phyloP scores from a whole-genome alignment of 805 yeast genomes.

The Jamesozyma lodderae region DNA sequence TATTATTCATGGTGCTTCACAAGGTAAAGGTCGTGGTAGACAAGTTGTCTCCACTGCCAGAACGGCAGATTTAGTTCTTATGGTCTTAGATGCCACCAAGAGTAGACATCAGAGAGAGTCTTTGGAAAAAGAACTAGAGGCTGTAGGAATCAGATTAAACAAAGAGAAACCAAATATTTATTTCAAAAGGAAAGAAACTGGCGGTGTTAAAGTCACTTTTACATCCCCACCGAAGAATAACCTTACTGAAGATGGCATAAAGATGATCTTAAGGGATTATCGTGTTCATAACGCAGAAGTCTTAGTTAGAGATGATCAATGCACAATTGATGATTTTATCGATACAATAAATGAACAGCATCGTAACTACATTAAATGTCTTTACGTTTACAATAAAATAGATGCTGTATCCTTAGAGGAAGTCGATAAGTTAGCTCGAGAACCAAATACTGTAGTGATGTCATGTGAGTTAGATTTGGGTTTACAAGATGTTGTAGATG shows the following conservation, averaged over 20 bases:
- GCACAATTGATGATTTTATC: constrained; percentile 86
- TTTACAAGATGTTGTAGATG: constrained; percentile 77
- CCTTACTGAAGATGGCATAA: constrained; percentile 71
- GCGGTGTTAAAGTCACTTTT: constrained; percentile 81
- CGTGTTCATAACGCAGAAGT: constrained; percentile 92
- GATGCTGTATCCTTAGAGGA: constrained; percentile 95
- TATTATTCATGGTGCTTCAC: constrained; percentile 91
- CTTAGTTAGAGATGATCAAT: constrained; percentile 76
- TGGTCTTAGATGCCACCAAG: constrained; percentile 94
- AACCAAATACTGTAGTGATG: constrained; percentile 88
- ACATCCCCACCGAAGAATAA: constrained; percentile 68
- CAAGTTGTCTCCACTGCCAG: constrained; percentile 95
- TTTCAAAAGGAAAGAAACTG: constrained; percentile 72
- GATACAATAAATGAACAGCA: constrained; percentile 84
- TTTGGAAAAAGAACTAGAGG: constrained; percentile 80
- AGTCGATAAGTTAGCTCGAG: constrained; percentile 83
- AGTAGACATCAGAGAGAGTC: constrained; percentile 82
- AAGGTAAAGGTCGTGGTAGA: constrained; percentile 95
- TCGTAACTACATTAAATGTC: constrained; percentile 80
- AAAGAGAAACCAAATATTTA: constrained; percentile 69
- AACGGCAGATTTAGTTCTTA: constrained; percentile 84
- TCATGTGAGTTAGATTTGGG: constrained; percentile 87
- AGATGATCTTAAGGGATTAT: constrained; percentile 73
- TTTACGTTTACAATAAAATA: constrained; percentile 89
- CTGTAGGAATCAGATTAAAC: constrained; percentile 87